Conservation (phyloP, 140 eudicot genomes). For the Stevia rebaudiana region DNA sequence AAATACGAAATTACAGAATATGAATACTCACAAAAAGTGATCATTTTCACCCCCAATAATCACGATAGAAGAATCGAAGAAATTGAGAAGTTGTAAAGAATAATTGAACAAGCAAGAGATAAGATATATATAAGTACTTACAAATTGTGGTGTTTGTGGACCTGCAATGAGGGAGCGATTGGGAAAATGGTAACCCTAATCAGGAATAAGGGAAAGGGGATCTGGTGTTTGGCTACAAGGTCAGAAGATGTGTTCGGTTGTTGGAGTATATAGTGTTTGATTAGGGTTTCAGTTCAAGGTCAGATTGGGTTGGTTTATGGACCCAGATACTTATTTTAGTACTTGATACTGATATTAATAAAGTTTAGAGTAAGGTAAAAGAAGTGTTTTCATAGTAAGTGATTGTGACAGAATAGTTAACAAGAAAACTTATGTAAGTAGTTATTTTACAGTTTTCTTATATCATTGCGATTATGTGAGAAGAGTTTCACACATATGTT, state of each 20-base stretch:
- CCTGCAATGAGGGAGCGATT: conserved; percentile 30
- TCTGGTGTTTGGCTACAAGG: conserved; percentile 29
- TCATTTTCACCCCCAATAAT: neutral
- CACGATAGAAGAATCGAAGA: neutral
- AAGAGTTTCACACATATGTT: too few relatives aligned
- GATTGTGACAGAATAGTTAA: too few relatives aligned
- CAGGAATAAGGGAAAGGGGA: conserved; percentile 27
- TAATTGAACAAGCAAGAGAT: neutral
- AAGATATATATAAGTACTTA: conserved; percentile 15
- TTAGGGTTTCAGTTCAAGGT: conserved; percentile 9
- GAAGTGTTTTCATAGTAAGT: too few relatives aligned
- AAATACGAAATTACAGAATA: neutral
- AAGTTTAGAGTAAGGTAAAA: too few relatives aligned
- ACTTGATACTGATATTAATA: too few relatives aligned
- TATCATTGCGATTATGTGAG: too few relatives aligned
- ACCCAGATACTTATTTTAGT: too few relatives aligned
- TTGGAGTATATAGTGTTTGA: neutral
- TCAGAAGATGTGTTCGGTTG: neutral
- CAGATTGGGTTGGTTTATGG: too few relatives aligned
- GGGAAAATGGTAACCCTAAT: conserved; percentile 35
- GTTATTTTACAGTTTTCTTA: too few relatives aligned
- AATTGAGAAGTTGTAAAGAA: neutral
- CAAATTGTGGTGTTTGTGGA: conserved; percentile 25
- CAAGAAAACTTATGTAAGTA: too few relatives aligned
- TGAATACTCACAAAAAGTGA: neutral